Evolutionary conservation across 257 asterid species (phyloP).

Genomic region (Agastache rugosa): DNA sequence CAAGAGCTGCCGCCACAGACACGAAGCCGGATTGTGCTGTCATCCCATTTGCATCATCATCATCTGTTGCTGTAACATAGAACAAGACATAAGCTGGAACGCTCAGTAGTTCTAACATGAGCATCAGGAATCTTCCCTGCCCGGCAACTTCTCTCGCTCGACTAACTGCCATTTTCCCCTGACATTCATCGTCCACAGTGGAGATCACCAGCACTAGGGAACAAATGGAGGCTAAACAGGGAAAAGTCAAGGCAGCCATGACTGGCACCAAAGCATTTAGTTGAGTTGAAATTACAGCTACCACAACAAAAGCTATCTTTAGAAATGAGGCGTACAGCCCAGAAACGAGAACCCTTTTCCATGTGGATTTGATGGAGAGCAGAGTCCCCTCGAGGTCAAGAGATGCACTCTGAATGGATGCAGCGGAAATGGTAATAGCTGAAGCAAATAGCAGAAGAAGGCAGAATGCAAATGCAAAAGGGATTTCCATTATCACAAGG

Average conservation of each 20-base stretch:
- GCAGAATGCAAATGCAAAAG: conserved; percentile 31
- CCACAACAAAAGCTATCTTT: conserved; percentile 9
- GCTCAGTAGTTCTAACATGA: conserved; percentile 19
- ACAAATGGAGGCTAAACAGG: conserved; percentile 29
- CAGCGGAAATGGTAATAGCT: conserved; percentile 25
- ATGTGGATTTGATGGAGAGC: conserved; percentile 18
- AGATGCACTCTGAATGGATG: conserved; percentile 7
- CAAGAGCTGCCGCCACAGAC: conserved; percentile 27
- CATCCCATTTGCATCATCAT: conserved; percentile 26
- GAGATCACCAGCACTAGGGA: conserved; percentile 28
- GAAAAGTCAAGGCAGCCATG: neutral
- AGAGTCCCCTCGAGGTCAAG: conserved; percentile 1
- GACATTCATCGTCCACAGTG: conserved; percentile 1
- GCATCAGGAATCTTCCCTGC: conserved; percentile 17
- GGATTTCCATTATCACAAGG: conserved; percentile 32
- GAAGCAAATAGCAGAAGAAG: conserved; percentile 13
- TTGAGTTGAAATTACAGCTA: neutral
- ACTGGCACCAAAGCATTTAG: too few species aligned
- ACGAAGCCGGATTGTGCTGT: conserved; percentile 6
- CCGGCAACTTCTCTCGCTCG: neutral
- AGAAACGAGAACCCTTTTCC: conserved; percentile 17
- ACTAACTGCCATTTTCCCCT: neutral
- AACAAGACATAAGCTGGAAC: conserved; percentile 30
- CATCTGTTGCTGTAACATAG: conserved; percentile 13
- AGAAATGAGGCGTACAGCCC: too few species aligned